phyloP scores from a whole-genome alignment of 2,329 filamentous ascomycete species.

The Zasmidium citrigriseum region DNA sequence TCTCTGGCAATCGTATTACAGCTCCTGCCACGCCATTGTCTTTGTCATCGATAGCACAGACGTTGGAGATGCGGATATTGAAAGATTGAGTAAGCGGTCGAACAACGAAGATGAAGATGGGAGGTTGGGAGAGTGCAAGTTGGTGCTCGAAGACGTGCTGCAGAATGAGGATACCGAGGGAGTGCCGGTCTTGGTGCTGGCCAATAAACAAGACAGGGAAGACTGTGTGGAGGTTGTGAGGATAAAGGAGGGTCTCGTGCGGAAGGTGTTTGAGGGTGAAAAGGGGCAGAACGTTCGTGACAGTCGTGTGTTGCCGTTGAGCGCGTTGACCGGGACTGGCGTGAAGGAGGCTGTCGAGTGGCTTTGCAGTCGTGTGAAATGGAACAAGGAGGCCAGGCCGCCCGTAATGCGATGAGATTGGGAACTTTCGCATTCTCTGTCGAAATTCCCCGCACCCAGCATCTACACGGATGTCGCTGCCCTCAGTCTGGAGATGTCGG shows the following conservation, averaged over 20 bases:
- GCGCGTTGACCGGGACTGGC: constrained; percentile 79
- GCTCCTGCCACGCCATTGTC: constrained; percentile 90
- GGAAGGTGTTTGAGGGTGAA: constrained; percentile 93
- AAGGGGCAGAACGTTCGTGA: constrained; percentile 84
- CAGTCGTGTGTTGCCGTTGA: constrained; percentile 86
- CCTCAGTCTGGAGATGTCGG: neutral
- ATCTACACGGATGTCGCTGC: no score
- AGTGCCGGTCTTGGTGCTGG: constrained; percentile 86
- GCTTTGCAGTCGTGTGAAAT: constrained; percentile 87
- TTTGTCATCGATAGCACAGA: constrained; percentile 97
- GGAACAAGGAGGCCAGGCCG: constrained; percentile 92
- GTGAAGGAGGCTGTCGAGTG: constrained; percentile 97
- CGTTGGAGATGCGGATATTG: constrained; percentile 79
- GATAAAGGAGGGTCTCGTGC: constrained; percentile 94
- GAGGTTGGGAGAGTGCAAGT: constrained; percentile 81
- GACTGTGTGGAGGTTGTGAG: constrained; percentile 96
- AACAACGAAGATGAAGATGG: constrained; percentile 41
- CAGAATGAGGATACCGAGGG: constrained; percentile 85
- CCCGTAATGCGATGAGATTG: constrained; percentile 79
- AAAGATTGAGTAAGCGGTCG: constrained; percentile 41
- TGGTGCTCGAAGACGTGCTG: constrained; percentile 87
- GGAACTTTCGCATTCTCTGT: neutral
- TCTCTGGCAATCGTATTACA: constrained; percentile 96
- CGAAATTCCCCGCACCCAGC: no score
- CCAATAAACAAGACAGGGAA: constrained; percentile 97